Evolutionary conservation across 2,329 filamentous ascomycete species (phyloP), one percentile per base, ranked within the genome.

Genomic region (Epichloe glyceriae): DNA sequence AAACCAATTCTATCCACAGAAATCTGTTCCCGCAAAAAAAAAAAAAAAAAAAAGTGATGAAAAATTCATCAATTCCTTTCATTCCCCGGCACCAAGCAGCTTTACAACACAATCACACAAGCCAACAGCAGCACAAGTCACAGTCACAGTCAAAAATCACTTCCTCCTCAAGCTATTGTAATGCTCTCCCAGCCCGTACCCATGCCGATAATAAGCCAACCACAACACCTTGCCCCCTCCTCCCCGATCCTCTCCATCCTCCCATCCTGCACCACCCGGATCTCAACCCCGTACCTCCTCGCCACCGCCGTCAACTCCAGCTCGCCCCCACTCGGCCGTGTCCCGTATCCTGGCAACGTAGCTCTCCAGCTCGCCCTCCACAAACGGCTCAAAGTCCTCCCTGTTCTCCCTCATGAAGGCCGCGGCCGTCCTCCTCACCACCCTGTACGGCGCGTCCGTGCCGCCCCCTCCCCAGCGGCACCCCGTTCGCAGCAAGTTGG

Each of bases 281-380:
- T 91, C 61, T 85, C 79, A 11, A 93, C 80, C 3, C 79, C 79
- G 60, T 94, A 97, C 50, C 79, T 80, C 63, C 80, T 83, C 47
- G 91, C 86, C 63, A 98, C 74, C 22, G 93, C 93, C 65, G 83
- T 74, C 51, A 98, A 69, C 73, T 98, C 93, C 55, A 96, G 68
- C 72, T 97, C 88, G 0, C 93, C 93, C 93, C 93, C 93, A 98
- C 68, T 95, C 91, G 0, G 88, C 90, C 46, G 90, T 96, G 52
- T 93, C 82, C 55, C 83, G 72, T 53, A 98, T 87, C 69, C 86
- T 88, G 45, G 70, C 69, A 45, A 87, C 75, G 66, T 97, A 95
- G 8, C 71, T 71, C 3, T 79, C 78, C 45, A 96, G 64, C 14
- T 83, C 80, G 64, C 93, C 89, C 62, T 95, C 90, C 58, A 95